Evolutionary conservation across 805 yeast genomes (phyloP).

Genomic region (Yarrowia phangngaensis): DNA sequence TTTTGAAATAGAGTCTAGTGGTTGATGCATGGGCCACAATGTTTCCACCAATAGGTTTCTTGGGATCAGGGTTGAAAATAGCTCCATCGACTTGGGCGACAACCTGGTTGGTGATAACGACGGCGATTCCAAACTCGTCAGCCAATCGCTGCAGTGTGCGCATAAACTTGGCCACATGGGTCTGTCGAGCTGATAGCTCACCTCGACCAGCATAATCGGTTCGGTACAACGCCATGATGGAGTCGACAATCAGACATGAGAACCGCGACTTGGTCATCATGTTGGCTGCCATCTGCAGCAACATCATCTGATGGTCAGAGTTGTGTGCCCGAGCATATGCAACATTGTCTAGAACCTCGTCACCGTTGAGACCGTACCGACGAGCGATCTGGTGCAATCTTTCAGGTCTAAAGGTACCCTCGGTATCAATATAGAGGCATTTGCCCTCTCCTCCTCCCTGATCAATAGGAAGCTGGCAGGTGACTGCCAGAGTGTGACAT

Average conservation of each 20-base stretch:
- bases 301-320: conserved; percentile 89
- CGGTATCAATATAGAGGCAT: conserved; percentile 92
- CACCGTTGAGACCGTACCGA: conserved; percentile 86
- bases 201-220: conserved; percentile 96
- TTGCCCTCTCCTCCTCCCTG: conserved; percentile 99
- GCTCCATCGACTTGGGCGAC: conserved; percentile 95
- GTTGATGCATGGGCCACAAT: conserved; percentile 96
- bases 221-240: conserved; percentile 93
- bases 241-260: conserved; percentile 87
- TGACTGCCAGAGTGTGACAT: conserved; percentile 94
- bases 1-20: conserved; percentile 82
- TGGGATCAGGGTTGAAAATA: conserved; percentile 89
- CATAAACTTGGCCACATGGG: conserved; percentile 90
- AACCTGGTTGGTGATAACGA: conserved; percentile 92
- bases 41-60: conserved; percentile 97
- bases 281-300: conserved; percentile 83
- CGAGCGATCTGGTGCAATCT: conserved; percentile 85
- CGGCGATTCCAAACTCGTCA: conserved; percentile 97
- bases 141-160: conserved; percentile 88
- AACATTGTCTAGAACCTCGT: conserved; percentile 92
- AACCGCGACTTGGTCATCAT: conserved; percentile 96
- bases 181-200: conserved; percentile 89
- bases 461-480: conserved; percentile 93
- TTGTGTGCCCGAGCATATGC: conserved; percentile 97
- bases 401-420: conserved; percentile 93